These are phyloP conservation scores for Aspergillus fumigatus DNA, from an alignment of 2,329 filamentous ascomycete species.

Conservation along the genomic window DNA sequence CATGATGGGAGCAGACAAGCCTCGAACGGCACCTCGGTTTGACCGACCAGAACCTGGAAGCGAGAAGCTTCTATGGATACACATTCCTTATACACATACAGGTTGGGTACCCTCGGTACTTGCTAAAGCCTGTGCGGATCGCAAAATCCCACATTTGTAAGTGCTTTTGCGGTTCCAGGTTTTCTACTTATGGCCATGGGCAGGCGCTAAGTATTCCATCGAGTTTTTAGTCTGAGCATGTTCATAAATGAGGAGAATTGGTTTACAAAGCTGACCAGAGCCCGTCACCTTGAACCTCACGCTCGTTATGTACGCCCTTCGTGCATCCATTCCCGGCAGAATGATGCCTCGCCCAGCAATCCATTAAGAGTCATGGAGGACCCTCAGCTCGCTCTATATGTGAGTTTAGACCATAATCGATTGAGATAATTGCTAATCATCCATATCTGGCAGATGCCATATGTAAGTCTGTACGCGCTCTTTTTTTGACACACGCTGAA, in stretches of 20 bases:
- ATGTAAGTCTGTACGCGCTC: constrained; percentile 15
- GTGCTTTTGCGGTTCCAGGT: not conserved
- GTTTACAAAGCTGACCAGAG: constrained; percentile 32
- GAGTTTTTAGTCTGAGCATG: constrained; percentile 30
- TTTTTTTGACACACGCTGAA: not conserved
- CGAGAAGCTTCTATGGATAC: constrained; percentile 33
- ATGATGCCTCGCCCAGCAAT: constrained; percentile 14
- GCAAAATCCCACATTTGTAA: constrained; percentile 22
- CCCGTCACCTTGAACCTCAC: constrained; percentile 37
- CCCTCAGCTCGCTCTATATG: constrained; percentile 27
- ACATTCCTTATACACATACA: constrained; percentile 30
- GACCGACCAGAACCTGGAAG: constrained; percentile 30
- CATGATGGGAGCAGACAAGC: constrained; percentile 19
- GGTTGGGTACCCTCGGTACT: constrained; percentile 20
- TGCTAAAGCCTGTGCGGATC: constrained; percentile 17
- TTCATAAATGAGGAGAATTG: constrained; percentile 34
- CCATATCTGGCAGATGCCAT: constrained; percentile 18
- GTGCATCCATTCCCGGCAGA: constrained; percentile 30
- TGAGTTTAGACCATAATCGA: constrained; percentile 10
- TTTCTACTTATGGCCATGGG: not conserved
- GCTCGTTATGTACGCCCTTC: constrained; percentile 35
- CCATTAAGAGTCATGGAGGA: constrained; percentile 12
- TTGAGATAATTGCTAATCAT: constrained; percentile 2
- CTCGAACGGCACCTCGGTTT: constrained; percentile 25
- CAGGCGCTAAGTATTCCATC: not conserved